Evolutionary conservation across 2,329 filamentous ascomycete genomes (phyloP).

Genomic region (Aspergillus alliaceus): DNA sequence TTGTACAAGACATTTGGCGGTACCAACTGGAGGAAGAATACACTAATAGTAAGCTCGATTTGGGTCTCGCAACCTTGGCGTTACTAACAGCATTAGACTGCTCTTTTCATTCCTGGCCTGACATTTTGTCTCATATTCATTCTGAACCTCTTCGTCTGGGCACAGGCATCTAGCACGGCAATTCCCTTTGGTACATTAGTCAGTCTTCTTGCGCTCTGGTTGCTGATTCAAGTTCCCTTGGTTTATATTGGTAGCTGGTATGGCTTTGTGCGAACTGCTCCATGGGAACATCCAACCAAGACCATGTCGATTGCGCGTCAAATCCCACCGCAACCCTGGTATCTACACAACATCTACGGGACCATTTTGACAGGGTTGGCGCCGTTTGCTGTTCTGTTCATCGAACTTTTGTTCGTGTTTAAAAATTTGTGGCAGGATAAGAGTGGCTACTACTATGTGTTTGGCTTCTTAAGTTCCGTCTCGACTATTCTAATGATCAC

Average conservation of each 20-base stretch:
- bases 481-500: conserved; percentile 71
- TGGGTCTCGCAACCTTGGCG: not conserved
- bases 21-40: conserved; percentile 72
- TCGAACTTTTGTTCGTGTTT: conserved; percentile 83
- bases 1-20: conserved; percentile 84
- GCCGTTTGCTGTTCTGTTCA: conserved; percentile 84
- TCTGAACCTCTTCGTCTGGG: conserved; percentile 86
- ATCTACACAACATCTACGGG: conserved; percentile 63
- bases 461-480: conserved; percentile 78
- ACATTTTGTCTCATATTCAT: conserved; percentile 74
- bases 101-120: conserved; percentile 74
- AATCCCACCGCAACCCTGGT: conserved; percentile 75
- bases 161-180: conserved; percentile 82
- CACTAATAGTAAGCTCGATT: conserved; percentile 55
- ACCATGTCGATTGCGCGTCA: conserved; percentile 70
- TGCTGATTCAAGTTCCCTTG: conserved; percentile 80
- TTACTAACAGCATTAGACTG: conserved; percentile 53
- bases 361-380: conserved; percentile 73
- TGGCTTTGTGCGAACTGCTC: conserved; percentile 65
- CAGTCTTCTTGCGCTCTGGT: conserved; percentile 72
- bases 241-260: conserved; percentile 79
- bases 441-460: conserved; percentile 88
- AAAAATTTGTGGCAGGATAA: conserved; percentile 89
- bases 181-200: conserved; percentile 79
- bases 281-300: conserved; percentile 81